Evolutionary conservation across 148 eudicot species (phyloP), one percentile per base, ranked within the genome.

Genomic region (Cornus florida): DNA sequence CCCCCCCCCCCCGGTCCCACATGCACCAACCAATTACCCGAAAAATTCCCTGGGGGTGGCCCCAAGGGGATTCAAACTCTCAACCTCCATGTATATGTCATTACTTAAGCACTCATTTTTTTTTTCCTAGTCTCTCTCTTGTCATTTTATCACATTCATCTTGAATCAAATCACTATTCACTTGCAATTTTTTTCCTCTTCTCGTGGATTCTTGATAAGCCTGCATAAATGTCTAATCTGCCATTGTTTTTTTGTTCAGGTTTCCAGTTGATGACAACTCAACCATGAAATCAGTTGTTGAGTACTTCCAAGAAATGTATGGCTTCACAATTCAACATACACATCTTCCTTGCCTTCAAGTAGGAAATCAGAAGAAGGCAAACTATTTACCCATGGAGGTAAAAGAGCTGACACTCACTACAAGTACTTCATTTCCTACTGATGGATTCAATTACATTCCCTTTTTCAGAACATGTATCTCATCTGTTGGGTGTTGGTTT

Each of bases 381-480:
- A 91, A 90, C 81, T 91, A 90, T 81, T 81, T 91, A 74, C 95
- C 95, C 5, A 86, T 91, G 91, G 95, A 91, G 95, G 95, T 91
- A 10, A 73, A 73, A 53, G 60, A 10, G 24, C 60, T 20, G 20
- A 20, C 17, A 70, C 28, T 11, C 17, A 70, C 28, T 11, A 20
- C 16, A 17, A 67, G 53, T 23, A 79, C 65, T 28, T 12, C 50
- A 50, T 33, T 39, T 77, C 32, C 66, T 50, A 32, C 69, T 12
- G 6, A 23, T 17, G 3, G 62, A 39, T 69, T 68, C 31, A 39
- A 28, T 75, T 38, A 11, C 59, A 35, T 77, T 64, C 38, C 74
- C 69, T 23, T n/a, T n/a, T 73, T 13, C 72, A 76, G 60, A 10
- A 60, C 28, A 32, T 77, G 17, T 76, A 19, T 19, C 46, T 72